Base-by-base conservation (phyloP, 306 rosid species). In the Castanospermum australe region DNA sequence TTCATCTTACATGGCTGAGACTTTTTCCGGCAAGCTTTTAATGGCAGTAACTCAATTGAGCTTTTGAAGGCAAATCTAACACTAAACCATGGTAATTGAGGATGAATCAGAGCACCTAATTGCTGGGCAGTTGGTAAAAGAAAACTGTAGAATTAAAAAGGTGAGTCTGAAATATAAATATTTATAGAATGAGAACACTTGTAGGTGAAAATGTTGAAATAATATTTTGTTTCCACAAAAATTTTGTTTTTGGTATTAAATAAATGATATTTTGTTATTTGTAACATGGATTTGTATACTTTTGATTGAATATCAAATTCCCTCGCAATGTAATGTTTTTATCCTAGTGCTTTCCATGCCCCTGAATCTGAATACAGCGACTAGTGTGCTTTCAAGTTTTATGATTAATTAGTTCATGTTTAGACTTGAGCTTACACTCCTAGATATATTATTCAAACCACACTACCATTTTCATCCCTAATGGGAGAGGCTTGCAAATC, bases 21-120 rank as follows among this genome's bases (percentile, higher is more conserved):
- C 73, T 63, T 42, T 44, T 28, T n/a, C 30, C 50, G 39, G 73
- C 33, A 64, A 33, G 18, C 36, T 79, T 78, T 32, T 22, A 5
- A 36, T 8, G 14, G 15, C 47, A 52, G 75, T 4, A 12, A 52
- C 56, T 39, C 14, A 50, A 66, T 59, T 5, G 28, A 71, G 68
- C 68, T 86, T 69, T 72, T 64, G 77, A 70, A 44, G 87, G 66
- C 35, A 60, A 71, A 18, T 62, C 57, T 39, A 70, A 47, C 71
- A 32, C 22, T 38, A 75, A 44, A 52, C 36, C 9, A n/a, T 42
- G 61, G 79, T 68, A 25, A 41, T 56, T 44, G 47, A 66, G 77
- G 75, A 48, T 17, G 6, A 25, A 55, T 65, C 51, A 73, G 51
- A 81, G 77, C 6, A 68, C 50, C 44, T 1, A 15, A 18, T 35